Base-by-base conservation (phyloP, 805 yeast genomes). In the Blastobotrys terrestris region DNA sequence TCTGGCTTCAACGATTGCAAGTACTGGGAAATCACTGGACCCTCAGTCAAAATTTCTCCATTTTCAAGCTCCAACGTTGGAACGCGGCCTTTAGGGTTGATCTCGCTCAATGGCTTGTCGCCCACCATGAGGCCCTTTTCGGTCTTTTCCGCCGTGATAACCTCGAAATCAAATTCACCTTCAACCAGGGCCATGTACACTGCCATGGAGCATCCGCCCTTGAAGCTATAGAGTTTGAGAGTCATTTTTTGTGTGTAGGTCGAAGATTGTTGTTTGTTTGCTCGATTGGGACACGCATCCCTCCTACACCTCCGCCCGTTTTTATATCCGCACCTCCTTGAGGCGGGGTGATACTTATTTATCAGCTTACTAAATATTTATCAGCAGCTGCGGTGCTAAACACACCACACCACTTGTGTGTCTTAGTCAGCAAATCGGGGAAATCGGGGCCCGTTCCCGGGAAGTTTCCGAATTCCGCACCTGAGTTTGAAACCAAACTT, bases 41-140 rank as follows among this genome's bases (percentile, higher is more conserved):
- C 52, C 44, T 55, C 52, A n/a, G 54, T 50, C 14, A 55, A 21
- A 19, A 55, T 19, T 7, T 21, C 2, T 31, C 56, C 56, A 20
- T 55, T 47, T 39, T 44, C 54, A 39, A 55, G 50, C 40, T 49
- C 18, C 43, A 55, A 31, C 14, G 56, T 48, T 19, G 58, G 58
- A 19, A 53, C 58, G n/a, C 51, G 49, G 14, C 56, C 58, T 11
- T 44, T 42, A 19, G 56, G 56, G 50, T 47, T 50, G 50, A 55
- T 43, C 3, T 5, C 50, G 8, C 26, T 44, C 31, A 48, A 40
- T n/a, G 22, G 22, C 13, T 50, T 42, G 42, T 39, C 7, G 50
- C 22, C 52, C 15, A 22, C 49, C n/a, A 52, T 50, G 14, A 18
- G 39, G 13, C 44, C 52, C 14, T 13, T 14, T 2, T 44, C 53